These are phyloP conservation scores for Daldinia caldariorum DNA, from an alignment of 495 filamentous ascomycete genomes.

Conservation along the genomic window DNA sequence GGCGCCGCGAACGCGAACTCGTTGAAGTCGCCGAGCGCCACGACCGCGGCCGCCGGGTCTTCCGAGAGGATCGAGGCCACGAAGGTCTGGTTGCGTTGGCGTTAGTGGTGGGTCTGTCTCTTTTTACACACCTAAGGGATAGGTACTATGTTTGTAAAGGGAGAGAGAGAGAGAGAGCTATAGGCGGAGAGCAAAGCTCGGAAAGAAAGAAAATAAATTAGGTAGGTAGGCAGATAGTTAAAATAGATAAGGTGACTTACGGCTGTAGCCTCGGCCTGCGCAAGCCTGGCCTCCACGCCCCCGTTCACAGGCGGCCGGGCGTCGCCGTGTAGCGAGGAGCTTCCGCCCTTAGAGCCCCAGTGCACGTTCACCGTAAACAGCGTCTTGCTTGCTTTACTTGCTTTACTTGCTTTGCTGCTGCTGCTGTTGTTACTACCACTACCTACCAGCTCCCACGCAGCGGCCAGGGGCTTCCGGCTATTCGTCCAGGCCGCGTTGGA, in stretches of 20 bases:
- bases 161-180: too few species aligned
- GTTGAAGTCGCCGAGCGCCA: constrained; percentile 69
- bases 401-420: too few species aligned
- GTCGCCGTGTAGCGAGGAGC: constrained; percentile 65
- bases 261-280: constrained; percentile 61
- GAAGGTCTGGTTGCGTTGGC: constrained; percentile 38
- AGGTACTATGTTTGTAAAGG: too few species aligned
- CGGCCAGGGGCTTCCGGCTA: constrained; percentile 67
- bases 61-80: constrained; percentile 55
- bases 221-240: too few species aligned
- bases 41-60: constrained; percentile 56
- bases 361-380: constrained; percentile 73
- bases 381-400: constrained; percentile 37
- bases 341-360: constrained; percentile 65
- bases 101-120: too few species aligned
- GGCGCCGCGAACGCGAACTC: constrained; percentile 68
- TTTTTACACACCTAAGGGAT: too few species aligned
- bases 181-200: too few species aligned
- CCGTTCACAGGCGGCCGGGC: constrained; percentile 68
- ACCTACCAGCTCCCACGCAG: constrained; percentile 62
- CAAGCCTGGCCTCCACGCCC: constrained; percentile 57
- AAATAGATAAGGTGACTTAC: too few species aligned
- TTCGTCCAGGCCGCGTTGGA: constrained; percentile 60
- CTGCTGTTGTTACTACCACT: constrained; percentile 42
- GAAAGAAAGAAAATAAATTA: too few species aligned